Evolutionary conservation across 169 alveolate genomes (phyloP).

Genomic region (Plasmodium fragile): DNA sequence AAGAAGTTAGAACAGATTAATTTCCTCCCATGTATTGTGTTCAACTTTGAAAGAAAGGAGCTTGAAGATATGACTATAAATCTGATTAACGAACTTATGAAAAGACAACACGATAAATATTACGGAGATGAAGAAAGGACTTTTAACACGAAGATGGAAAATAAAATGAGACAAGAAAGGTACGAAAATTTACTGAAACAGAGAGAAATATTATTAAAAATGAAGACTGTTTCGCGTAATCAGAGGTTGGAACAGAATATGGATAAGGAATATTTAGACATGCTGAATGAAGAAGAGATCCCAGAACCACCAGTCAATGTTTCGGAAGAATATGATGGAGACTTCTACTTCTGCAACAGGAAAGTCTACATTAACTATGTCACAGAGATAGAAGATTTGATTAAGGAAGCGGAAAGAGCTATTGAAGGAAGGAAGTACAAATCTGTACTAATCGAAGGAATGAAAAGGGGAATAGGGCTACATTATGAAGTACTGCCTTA

Average conservation of each 20-base stretch:
- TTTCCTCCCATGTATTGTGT: conserved; percentile 91
- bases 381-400: conserved; percentile 84
- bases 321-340: conserved; percentile 91
- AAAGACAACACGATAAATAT: conserved; percentile 90
- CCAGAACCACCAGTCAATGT: conserved; percentile 90
- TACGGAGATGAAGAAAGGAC: conserved; percentile 89
- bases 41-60: conserved; percentile 89
- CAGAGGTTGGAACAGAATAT: conserved; percentile 91
- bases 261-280: conserved; percentile 82
- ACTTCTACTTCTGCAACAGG: conserved; percentile 87
- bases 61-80: conserved; percentile 86
- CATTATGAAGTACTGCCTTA: conserved; percentile 92
- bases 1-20: conserved; percentile 85
- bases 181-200: conserved; percentile 86
- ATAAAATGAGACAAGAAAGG: conserved; percentile 86
- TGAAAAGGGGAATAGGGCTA: conserved; percentile 93
- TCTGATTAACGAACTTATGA: conserved; percentile 81
- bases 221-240: conserved; percentile 86
- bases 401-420: conserved; percentile 81
- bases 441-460: conserved; percentile 85
- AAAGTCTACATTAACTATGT: conserved; percentile 82
- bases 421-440: conserved; percentile 81
- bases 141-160: conserved; percentile 85
- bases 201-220: conserved; percentile 86
- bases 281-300: conserved; percentile 82